Conservation (phyloP, 2,329 filamentous ascomycete genomes). For the Coleophoma cylindrospora region DNA sequence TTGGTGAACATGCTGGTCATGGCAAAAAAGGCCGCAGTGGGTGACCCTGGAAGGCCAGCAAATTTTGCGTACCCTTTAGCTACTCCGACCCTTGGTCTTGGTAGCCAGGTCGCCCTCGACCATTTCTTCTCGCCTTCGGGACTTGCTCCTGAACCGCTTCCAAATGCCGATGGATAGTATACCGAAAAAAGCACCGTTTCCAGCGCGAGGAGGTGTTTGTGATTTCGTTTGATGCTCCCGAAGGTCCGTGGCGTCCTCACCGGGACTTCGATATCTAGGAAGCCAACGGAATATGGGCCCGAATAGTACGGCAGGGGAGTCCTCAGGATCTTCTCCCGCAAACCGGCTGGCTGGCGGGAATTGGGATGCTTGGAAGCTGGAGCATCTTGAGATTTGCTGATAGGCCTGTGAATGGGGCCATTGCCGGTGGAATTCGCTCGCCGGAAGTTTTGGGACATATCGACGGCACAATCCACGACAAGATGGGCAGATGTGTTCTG, state of each 20-base stretch:
- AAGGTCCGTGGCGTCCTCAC: conserved; percentile 39
- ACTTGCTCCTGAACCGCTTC: conserved; percentile 29
- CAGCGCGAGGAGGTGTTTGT: conserved; percentile 41
- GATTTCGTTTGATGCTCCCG: conserved; percentile 42
- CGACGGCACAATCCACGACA: not conserved
- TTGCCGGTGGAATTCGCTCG: not conserved
- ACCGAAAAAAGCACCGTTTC: conserved; percentile 59
- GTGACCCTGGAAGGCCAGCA: conserved; percentile 42
- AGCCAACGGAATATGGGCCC: conserved; percentile 44
- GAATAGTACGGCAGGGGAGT: conserved; percentile 41
- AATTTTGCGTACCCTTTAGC: conserved; percentile 60
- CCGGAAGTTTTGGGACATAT: not conserved
- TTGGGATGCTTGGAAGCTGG: conserved; percentile 30
- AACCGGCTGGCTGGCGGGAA: conserved; percentile 36
- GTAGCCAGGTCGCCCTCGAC: conserved; percentile 57
- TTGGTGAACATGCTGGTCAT: conserved; percentile 59
- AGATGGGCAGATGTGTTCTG: too few relatives aligned
- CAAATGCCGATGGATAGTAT: conserved; percentile 57
- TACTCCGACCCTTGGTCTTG: conserved; percentile 48
- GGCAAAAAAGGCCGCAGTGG: conserved; percentile 48
- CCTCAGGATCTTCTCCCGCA: conserved; percentile 42
- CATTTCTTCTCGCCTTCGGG: conserved; percentile 36
- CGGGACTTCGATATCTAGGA: conserved; percentile 52
- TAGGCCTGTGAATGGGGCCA: not conserved
- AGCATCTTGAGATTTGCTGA: conserved; percentile 10